Base-by-base conservation (phyloP, 148 eudicot species). In the Arbutus unedo region DNA sequence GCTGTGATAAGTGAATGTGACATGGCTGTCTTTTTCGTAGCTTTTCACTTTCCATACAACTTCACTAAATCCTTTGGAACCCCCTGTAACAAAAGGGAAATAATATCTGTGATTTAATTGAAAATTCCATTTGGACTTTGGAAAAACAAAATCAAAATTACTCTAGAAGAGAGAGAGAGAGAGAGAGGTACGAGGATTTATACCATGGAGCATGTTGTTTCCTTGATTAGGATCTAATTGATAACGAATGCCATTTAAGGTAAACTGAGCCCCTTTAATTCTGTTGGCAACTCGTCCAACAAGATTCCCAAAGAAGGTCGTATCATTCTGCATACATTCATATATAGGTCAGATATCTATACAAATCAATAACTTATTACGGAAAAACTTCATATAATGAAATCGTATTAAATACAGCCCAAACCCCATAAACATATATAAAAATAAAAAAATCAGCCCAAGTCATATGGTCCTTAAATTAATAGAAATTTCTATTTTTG, bases 241-340 rank as follows among this genome's bases (percentile, higher is more conserved):
- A 85, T 93, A 93, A n/a, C 77, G 68, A 41, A 31, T 71, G 1
- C 93, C 93, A 62, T 94, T 83, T 18, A 91, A 79, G 14, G 86
- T 81, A 80, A 91, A 94, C 38, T 87, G 77, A 7, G 95, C 98
- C 16, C 89, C 89, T 21, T 84, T 87, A 14, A 94, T 91, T 81
- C 98, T 80, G 82, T 94, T 94, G 3, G 96, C 98, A 21, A 93
- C 98, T 2, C 98, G 92, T 3, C 98, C 98, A 62, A 93, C 91
- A 18, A 87, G 78, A 47, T 89, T 91, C 23, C 98, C 98, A 71
- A 94, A 93, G 68, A 93, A 91, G 9, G 89, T 82, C 5, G 89
- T 78, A 62, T 89, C 96, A 82, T 87, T 94, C 97, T 93, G 89
- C 77, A 83, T 53, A 14, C 7, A 31, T 31, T 31, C 38, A 31